Percentiles rank a stretch among this genome's conserved stretches.
These are phyloP conservation scores for Tinospora cordifolia DNA, from an alignment of 164 flowering plant genomes.

Conservation along the genomic window DNA sequence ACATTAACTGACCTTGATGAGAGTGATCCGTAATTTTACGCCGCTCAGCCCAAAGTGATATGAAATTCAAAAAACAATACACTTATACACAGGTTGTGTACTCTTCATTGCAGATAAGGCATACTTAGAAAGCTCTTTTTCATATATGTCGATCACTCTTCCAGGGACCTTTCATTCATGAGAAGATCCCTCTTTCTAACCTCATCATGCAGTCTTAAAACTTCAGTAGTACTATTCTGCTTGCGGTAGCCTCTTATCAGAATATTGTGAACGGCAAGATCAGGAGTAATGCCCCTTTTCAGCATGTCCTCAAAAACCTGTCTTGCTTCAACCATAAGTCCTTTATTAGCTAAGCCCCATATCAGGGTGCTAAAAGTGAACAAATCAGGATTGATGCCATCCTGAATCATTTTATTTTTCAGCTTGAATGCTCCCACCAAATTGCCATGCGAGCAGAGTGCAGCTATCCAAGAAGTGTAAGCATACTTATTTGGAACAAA, in stretches of 20 bases:
- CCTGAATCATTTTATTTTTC: conserved; percentile 29
- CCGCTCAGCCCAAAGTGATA: not conserved
- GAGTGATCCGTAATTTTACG: not conserved
- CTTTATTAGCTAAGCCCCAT: conserved; percentile 33
- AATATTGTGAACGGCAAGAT: conserved; percentile 24
- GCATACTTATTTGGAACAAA: conserved; percentile 27
- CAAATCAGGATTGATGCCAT: conserved; percentile 28
- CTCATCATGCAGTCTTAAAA: conserved; percentile 25
- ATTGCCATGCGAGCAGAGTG: conserved; percentile 4
- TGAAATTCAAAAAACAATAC: no score
- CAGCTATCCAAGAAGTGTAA: conserved; percentile 1
- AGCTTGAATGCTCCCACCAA: conserved; percentile 33
- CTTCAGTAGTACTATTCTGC: conserved; percentile 15
- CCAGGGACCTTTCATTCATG: not conserved
- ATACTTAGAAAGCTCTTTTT: not conserved
- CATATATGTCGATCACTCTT: not conserved
- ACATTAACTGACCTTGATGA: not conserved
- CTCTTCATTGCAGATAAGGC: not conserved
- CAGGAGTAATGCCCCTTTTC: conserved; percentile 28
- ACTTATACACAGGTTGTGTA: not conserved
- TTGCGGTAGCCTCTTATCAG: conserved; percentile 27
- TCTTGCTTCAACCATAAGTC: conserved; percentile 39
- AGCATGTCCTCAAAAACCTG: conserved; percentile 36
- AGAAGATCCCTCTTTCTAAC: conserved; percentile 27
- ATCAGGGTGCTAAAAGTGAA: conserved; percentile 31